Percentiles rank a stretch among this genome's conserved stretches.
These are phyloP conservation scores for Ascochyta pisi DNA, from an alignment of 2,329 filamentous ascomycete species.

Conservation along the genomic window DNA sequence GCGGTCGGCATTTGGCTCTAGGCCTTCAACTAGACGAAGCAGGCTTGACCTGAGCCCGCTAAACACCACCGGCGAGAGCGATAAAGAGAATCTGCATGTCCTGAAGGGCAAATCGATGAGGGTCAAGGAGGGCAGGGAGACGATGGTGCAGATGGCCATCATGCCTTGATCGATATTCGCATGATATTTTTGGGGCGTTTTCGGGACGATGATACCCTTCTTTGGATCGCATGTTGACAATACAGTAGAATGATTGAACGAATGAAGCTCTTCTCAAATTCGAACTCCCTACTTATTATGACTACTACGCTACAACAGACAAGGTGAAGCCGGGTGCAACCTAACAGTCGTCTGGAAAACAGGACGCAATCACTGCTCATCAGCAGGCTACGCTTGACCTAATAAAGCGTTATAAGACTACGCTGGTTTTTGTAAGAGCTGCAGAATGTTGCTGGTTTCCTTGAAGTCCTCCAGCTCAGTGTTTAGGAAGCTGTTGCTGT, in stretches of 20 bases:
- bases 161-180: constrained; percentile 18
- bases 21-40: not conserved
- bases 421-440: too few species aligned
- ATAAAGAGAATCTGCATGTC: constrained; percentile 38
- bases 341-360: too few species aligned
- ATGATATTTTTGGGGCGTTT: not conserved
- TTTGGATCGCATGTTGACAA: constrained; percentile 6
- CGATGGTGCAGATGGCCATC: constrained; percentile 33
- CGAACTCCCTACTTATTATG: too few species aligned
- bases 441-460: too few species aligned
- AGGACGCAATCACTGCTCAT: too few species aligned
- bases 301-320: too few species aligned
- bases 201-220: constrained; percentile 16
- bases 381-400: too few species aligned
- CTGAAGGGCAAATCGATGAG: constrained; percentile 33
- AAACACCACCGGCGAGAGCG: constrained; percentile 27
- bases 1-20: constrained; percentile 14
- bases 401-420: too few species aligned
- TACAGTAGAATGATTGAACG: not conserved
- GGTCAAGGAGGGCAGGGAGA: constrained; percentile 30
- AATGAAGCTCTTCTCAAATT: not conserved
- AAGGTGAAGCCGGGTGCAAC: too few species aligned
- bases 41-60: constrained; percentile 7
- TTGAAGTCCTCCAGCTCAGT: too few species aligned
- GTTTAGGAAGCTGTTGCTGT: too few species aligned